Evolutionary conservation across 139 green algal genomes (phyloP), one percentile per base, ranked within the genome.

Genomic region (Picochlorum sp.): DNA sequence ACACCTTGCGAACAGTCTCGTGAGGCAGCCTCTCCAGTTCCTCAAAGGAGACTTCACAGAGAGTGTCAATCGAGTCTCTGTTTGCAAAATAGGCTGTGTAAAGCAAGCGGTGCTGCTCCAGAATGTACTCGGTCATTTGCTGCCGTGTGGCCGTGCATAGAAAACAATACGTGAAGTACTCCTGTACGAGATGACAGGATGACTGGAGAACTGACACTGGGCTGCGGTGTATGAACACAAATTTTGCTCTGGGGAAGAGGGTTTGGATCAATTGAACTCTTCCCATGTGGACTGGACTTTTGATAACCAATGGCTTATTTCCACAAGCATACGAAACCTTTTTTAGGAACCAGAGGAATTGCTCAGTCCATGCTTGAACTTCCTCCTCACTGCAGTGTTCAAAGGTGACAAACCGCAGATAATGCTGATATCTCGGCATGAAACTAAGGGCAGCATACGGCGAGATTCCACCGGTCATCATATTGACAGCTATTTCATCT

Each of bases 151-250:
- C 65, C 6, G 14, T 56, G 57, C 81, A 67, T 4, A 90, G 62
- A 65, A 79, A 82, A 57, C 69, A 77, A 68, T 83, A 82, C 62
- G 62, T 66, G 51, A 75, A 79, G 56, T 83, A 83, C 4, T 58
- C 74, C 58, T 84, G 71, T 5, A 77, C 82, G 74, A 88, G 84
- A 69, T 86, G 67, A 16, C n/a, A 30, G 0, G 24, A 37, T 49
- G 64, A 31, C 20, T n/a, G 38, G 20, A 59, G 6, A 11, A 65
- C 58, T 58, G 79, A 55, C 34, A 82, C 54, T 20, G 81, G 81
- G 63, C 87, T 31, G 0, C 84, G 70, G 59, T 88, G 81, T n/a
- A 86, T 69, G 57, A 78, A 86, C 1, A 90, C 56, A 60, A 87
- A 90, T 6, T 70, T 62, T 1, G 83, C 81, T 0, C 62, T 21